phyloP scores from a whole-genome alignment of 306 rosid genomes.

The Rubus parviflorus region DNA sequence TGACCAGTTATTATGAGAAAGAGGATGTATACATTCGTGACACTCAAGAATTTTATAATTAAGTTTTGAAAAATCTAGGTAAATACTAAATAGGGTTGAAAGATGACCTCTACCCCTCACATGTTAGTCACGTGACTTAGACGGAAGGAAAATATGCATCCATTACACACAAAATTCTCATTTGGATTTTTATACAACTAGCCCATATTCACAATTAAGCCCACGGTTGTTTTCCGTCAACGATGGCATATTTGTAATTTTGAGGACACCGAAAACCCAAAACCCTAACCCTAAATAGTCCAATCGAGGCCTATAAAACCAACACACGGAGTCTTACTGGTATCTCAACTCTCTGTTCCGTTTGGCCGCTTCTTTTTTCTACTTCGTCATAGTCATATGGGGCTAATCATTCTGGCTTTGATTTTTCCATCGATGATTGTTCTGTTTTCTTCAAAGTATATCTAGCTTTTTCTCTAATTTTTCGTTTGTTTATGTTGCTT shows the following conservation, averaged over 20 bases:
- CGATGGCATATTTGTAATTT: not conserved
- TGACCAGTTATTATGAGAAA: too few species aligned
- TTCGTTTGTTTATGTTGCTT: not conserved
- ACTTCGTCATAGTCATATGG: not conserved
- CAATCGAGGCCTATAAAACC: conserved; percentile 25
- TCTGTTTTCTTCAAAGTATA: not conserved
- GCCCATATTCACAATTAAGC: not conserved
- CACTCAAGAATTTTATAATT: too few species aligned
- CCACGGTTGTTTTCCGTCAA: not conserved
- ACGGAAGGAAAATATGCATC: too few species aligned
- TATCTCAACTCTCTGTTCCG: not conserved
- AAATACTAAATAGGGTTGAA: too few species aligned
- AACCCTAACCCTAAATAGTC: conserved; percentile 32
- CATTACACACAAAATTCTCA: too few species aligned
- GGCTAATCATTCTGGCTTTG: not conserved
- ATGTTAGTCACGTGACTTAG: too few species aligned
- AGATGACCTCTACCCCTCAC: too few species aligned
- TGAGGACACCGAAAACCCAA: not conserved
- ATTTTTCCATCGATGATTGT: not conserved
- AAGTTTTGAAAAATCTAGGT: too few species aligned
- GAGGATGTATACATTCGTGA: too few species aligned
- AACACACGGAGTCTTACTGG: not conserved
- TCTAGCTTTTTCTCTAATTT: not conserved
- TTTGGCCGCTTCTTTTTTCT: not conserved
- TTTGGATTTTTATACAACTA: too few species aligned